phyloP scores from a whole-genome alignment of 768 basidiomycete genomes.

The Gyrodon lividus region DNA sequence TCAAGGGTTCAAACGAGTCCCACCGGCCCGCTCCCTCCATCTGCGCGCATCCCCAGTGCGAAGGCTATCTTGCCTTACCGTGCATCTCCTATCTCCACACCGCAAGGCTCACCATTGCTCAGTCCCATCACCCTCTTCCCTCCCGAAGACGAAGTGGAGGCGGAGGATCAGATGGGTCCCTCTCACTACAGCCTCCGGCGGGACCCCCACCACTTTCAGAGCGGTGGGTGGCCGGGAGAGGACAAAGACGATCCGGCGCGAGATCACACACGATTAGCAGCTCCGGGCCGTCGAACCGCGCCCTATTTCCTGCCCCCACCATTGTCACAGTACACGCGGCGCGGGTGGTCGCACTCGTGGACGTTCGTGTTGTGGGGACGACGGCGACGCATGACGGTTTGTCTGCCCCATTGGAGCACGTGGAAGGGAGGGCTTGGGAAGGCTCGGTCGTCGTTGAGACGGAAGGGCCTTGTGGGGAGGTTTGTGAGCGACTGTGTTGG shows the following conservation, averaged over 20 bases:
- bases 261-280: neutral
- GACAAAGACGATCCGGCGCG: constrained; percentile 8
- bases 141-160: constrained; percentile 46
- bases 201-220: constrained; percentile 36
- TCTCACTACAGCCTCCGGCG: constrained; percentile 46
- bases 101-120: constrained; percentile 39
- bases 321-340: constrained; percentile 20
- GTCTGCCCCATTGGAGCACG: constrained; percentile 37
- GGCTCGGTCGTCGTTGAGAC: constrained; percentile 8
- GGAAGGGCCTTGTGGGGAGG: constrained; percentile 35
- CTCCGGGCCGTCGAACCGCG: constrained; percentile 1
- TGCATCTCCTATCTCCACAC: constrained; percentile 37
- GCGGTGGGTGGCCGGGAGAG: constrained; percentile 31
- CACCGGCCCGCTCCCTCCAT: constrained; percentile 34
- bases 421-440: constrained; percentile 13
- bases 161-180: constrained; percentile 47
- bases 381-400: constrained; percentile 51
- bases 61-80: constrained; percentile 38
- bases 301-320: constrained; percentile 28
- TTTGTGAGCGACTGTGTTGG: constrained; percentile 39
- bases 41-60: constrained; percentile 41
- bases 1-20: constrained; percentile 40
- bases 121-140: constrained; percentile 36
- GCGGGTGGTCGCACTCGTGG: constrained; percentile 41
- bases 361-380: constrained; percentile 56